Evolutionary conservation across 2,329 filamentous ascomycete genomes (phyloP), one percentile per base, ranked within the genome.

Genomic region (Venturia asperata): DNA sequence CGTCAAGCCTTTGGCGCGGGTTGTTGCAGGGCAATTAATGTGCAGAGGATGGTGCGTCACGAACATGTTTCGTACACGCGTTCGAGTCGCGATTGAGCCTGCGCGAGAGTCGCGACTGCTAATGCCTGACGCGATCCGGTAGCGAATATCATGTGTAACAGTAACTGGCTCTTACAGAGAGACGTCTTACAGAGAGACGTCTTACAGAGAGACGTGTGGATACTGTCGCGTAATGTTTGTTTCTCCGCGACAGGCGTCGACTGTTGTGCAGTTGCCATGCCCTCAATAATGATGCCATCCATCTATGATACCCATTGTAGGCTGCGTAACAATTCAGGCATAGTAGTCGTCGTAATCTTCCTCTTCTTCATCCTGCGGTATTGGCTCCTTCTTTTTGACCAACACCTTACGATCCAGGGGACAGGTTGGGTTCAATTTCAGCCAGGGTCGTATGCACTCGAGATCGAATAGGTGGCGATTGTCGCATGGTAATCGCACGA

Each of bases 401-500:
- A 87, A 77, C 71, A 83, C 81, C 71, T 81, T 79, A 62, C 85
- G 79, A 71, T 87, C 85, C 61, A 87, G 76, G 21, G 85, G 85
- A 74, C 85, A 88, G 24, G 85, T 87, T 10, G 83, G 82, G 68
- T 86, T 83, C 65, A 87, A 76, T 68, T 86, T 81, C 68, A 88
- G 74, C 85, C 85, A 88, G 0, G 85, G 85, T 66, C 80, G 75
- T 67, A 88, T 84, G 73, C 85, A 88, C 70, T 87, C 85, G 34
- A 87, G 73, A 74, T 88, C 85, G 73, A 87, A 87, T 24, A 84
- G 70, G 72, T 88, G 85, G 45, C 81, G 81, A 19, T 81, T 77
- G 71, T 87, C 83, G 68, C 85, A 88, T 11, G 85, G 83, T 41
- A 88, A 72, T 37, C 80, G 79, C 58, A 88, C 85, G 43, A 87